phyloP scores from a whole-genome alignment of 306 rosid species.

The Quercus variabilis region DNA sequence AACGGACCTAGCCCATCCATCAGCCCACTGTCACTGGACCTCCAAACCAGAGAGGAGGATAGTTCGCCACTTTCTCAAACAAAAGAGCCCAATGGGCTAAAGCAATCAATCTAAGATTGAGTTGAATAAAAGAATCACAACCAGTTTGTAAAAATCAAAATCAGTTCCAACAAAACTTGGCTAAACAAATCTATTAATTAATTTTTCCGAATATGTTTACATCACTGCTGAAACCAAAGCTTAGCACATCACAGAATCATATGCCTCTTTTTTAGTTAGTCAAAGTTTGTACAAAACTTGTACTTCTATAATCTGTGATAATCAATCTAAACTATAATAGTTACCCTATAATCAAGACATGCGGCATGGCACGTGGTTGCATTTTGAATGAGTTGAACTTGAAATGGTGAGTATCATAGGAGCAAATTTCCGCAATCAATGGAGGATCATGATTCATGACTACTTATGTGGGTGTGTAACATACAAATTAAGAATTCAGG shows the following conservation, averaged over 20 bases:
- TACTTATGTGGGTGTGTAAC: neutral
- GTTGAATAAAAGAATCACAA: no score
- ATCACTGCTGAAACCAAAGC: neutral
- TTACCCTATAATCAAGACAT: neutral
- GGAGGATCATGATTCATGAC: neutral
- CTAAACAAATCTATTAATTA: no score
- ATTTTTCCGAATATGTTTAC: no score
- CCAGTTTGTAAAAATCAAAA: no score
- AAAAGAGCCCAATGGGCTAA: no score
- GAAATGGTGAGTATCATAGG: neutral
- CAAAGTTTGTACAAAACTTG: conserved; percentile 8
- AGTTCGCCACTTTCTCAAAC: no score
- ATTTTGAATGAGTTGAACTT: neutral
- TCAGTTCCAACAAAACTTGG: no score
- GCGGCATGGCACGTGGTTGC: neutral
- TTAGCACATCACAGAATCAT: neutral
- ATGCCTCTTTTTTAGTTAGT: neutral
- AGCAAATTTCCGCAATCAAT: conserved; percentile 22
- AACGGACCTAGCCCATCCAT: no score
- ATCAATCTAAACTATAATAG: neutral
- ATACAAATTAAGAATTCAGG: neutral
- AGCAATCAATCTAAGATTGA: no score
- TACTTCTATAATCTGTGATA: neutral
- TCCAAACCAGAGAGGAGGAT: no score
- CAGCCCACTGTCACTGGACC: no score